A percentile compares a stretch with the other conserved stretches of the same genome.
These are phyloP conservation scores for Primulina huaijiensis DNA, from an alignment of 257 asterid species.

Conservation along the genomic window DNA sequence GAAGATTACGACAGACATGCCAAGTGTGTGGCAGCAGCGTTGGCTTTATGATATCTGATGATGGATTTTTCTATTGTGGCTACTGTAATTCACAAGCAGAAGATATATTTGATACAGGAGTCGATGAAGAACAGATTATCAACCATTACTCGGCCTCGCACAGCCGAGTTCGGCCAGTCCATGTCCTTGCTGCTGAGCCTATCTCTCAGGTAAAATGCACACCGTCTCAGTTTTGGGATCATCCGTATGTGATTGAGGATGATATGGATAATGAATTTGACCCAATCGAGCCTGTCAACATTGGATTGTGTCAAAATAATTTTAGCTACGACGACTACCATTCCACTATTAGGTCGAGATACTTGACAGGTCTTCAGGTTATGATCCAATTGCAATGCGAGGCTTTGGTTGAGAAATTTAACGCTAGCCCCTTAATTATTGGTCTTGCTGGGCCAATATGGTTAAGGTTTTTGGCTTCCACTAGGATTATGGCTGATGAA, in stretches of 20 bases:
- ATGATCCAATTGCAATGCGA: constrained; percentile 76
- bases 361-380: constrained; percentile 58
- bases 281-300: constrained; percentile 54
- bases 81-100: constrained; percentile 56
- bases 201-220: constrained; percentile 39
- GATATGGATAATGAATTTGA: constrained; percentile 39
- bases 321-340: constrained; percentile 47
- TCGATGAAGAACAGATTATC: constrained; percentile 47
- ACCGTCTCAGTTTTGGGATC: constrained; percentile 41
- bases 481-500: constrained; percentile 51
- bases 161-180: constrained; percentile 34
- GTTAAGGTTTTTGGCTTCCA: constrained; percentile 60
- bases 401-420: constrained; percentile 69
- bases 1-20: constrained; percentile 31
- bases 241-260: constrained; percentile 22
- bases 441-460: constrained; percentile 66
- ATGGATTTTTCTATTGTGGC: constrained; percentile 56
- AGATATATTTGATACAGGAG: constrained; percentile 44
- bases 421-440: constrained; percentile 56
- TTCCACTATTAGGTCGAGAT: constrained; percentile 54
- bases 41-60: constrained; percentile 41
- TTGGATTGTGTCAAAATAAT: constrained; percentile 35
- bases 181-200: constrained; percentile 31
- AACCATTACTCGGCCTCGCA: constrained; percentile 31
- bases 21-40: constrained; percentile 38